Evolutionary conservation across 2,329 filamentous ascomycete genomes (phyloP).

Genomic region (Aspergillus vadensis): DNA sequence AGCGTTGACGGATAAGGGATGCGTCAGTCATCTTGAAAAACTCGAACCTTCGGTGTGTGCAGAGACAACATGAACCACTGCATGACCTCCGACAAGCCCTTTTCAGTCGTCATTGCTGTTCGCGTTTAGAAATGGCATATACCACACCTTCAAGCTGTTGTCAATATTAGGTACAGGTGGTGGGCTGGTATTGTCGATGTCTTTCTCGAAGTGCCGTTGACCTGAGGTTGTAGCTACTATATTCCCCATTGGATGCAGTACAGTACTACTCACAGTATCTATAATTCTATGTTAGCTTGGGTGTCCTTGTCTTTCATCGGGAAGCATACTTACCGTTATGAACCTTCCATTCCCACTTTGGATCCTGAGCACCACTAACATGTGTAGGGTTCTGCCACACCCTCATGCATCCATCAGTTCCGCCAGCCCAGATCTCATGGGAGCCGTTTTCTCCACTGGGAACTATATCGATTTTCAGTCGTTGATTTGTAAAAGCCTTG

Average conservation of each 20-base stretch:
- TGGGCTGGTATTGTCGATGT: slow-evolving; percentile 20
- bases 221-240: slow-evolving; percentile 56
- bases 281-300: slow-evolving; percentile 18
- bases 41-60: not conserved
- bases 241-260: slow-evolving; percentile 50
- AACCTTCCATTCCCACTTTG: slow-evolving; percentile 47
- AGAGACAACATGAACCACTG: not conserved
- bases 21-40: too few relatives aligned
- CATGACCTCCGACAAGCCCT: not conserved
- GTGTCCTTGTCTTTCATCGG: not conserved
- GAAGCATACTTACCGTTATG: slow-evolving; percentile 45
- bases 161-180: slow-evolving; percentile 23
- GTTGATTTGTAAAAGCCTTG: slow-evolving; percentile 54
- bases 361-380: slow-evolving; percentile 43
- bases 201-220: slow-evolving; percentile 35
- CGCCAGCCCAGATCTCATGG: slow-evolving; percentile 62
- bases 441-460: slow-evolving; percentile 34
- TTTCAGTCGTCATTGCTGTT: not conserved
- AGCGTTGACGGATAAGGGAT: not conserved
- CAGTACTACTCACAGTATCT: slow-evolving; percentile 50
- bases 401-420: slow-evolving; percentile 57
- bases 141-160: slow-evolving; percentile 47
- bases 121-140: slow-evolving; percentile 29
- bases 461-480: slow-evolving; percentile 58
- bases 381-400: slow-evolving; percentile 53